These are phyloP conservation scores for Pseudogymnoascus sp. DNA, from an alignment of 2,329 filamentous ascomycete genomes.

Conservation along the genomic window DNA sequence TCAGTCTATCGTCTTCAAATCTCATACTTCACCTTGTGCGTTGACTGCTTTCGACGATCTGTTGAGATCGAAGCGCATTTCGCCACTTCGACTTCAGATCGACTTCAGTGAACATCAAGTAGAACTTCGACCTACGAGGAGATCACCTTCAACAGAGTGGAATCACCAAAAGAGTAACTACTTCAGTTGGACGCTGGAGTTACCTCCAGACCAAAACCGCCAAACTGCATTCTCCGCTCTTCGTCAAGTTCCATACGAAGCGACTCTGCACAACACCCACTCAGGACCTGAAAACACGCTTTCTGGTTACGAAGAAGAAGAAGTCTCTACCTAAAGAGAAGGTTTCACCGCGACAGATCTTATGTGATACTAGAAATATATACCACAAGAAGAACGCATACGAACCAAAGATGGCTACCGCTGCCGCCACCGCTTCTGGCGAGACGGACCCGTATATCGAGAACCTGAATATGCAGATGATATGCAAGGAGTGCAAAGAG, in stretches of 20 bases:
- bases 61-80: neutral
- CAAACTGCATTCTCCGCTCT: constrained; percentile 67
- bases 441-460: constrained; percentile 38
- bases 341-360: constrained; percentile 23
- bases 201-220: constrained; percentile 34
- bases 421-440: constrained; percentile 21
- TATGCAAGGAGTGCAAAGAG: constrained; percentile 87
- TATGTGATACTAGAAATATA: constrained; percentile 34
- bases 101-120: constrained; percentile 14
- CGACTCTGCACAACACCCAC: constrained; percentile 34
- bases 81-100: constrained; percentile 1
- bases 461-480: constrained; percentile 77
- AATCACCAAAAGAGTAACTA: constrained; percentile 12
- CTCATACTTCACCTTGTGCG: neutral
- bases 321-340: constrained; percentile 15
- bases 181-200: constrained; percentile 8
- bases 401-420: constrained; percentile 38
- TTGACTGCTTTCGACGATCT: neutral
- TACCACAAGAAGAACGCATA: constrained; percentile 35
- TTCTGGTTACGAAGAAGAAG: constrained; percentile 26
- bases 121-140: neutral
- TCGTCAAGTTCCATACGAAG: constrained; percentile 49
- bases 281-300: constrained; percentile 24
- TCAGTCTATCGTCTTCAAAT: constrained; percentile 9
- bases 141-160: constrained; percentile 9